Base-by-base conservation (phyloP, 2,329 filamentous ascomycete species). In the Cladosporium sp. region DNA sequence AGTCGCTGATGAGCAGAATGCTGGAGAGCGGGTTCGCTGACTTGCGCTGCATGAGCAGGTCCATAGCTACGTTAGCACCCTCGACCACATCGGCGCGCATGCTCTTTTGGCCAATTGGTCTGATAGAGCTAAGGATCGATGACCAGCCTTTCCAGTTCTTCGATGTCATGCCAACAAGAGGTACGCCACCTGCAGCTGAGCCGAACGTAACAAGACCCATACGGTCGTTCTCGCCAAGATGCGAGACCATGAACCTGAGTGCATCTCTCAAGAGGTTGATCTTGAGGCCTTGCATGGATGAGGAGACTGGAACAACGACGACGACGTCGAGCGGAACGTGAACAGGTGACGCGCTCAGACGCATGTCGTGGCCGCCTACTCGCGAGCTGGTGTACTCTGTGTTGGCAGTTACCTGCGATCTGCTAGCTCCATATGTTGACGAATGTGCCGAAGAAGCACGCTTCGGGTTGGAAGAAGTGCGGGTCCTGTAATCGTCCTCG, bases 201-300 rank as follows among this genome's bases (percentile, higher is more conserved):
- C 95, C 95, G 77, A 99, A 99, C 0, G 95, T 97, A 26, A 99
- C 95, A 52, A 99, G 80, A 6, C 95, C 95, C 94, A 99, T 97
- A 53, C 95, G 91, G 77, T 99, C 95, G 63, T 93, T 87, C 71
- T 97, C 93, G 35, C 95, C 95, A 0, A 99, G 87, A 57, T 88
- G 94, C 71, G 90, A 86, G 2, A 99, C 92, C 78, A 99, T 89
- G 77, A 98, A 99, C 66, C 91, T 92, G 40, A 99, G 84, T 0
- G 94, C 91, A 78, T 99, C 95, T 50, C 93, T 89, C 16, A 99
- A 87, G 1, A 99, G 84, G 68, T 94, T 96, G 75, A 98, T 97
- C 81, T 99, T 99, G 67, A 99, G 87, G n/a, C 95, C 95, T 78
- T 98, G 95, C 94, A 98, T 99, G 0, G 95, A 98, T 0, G 94